phyloP scores from a whole-genome alignment of 805 yeast species.

The Pichia rugopelliculosa region DNA sequence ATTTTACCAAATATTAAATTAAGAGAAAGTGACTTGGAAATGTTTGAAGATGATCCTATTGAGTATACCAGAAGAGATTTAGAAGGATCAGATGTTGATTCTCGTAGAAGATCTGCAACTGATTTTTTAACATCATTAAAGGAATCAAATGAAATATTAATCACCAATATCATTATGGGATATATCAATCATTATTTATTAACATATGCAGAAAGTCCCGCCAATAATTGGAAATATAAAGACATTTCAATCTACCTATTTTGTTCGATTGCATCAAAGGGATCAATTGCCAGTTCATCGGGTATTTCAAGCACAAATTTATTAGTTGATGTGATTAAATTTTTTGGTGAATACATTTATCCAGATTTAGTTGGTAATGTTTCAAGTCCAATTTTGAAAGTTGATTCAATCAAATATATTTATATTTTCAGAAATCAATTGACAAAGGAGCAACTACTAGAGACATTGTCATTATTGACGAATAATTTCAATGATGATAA shows the following conservation, averaged over 20 bases:
- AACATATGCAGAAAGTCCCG: constrained; percentile 35
- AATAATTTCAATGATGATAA: constrained; percentile 57
- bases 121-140: constrained; percentile 85
- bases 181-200: constrained; percentile 63
- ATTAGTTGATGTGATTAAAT: constrained; percentile 77
- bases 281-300: constrained; percentile 63
- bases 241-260: constrained; percentile 83
- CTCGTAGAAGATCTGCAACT: constrained; percentile 88
- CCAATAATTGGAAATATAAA: constrained; percentile 74
- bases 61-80: constrained; percentile 87
- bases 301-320: constrained; percentile 86
- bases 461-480: constrained; percentile 73
- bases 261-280: constrained; percentile 86
- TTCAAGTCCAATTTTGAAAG: constrained; percentile 71
- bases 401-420: constrained; percentile 89
- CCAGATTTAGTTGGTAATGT: constrained; percentile 59
- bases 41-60: constrained; percentile 95
- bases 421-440: constrained; percentile 88
- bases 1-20: constrained; percentile 83
- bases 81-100: constrained; percentile 91
- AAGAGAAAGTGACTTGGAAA: constrained; percentile 83
- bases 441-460: constrained; percentile 72
- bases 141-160: constrained; percentile 62
- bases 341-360: constrained; percentile 75
- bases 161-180: constrained; percentile 66